Evolutionary conservation across 129 eudicot species (phyloP), one percentile per base, ranked within the genome.

Genomic region (Tanacetum coccineum): DNA sequence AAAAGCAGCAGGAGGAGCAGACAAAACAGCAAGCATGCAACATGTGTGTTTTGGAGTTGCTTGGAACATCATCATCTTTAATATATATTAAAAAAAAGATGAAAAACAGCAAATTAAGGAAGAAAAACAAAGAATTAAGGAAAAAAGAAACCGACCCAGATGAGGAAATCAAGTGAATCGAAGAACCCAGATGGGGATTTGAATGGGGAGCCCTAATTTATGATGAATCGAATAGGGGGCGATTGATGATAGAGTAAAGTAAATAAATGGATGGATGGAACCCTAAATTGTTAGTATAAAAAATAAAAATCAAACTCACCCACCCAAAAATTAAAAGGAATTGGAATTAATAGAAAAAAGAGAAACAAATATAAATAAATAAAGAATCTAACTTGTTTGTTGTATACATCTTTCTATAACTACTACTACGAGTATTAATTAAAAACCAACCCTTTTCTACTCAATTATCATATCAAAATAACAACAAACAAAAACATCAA

Each of bases 31-130:
- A 59, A 93, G 99, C 74, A 93, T 79, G 76, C 84, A 78, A 80
- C 96, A 92, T 53, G 80, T 78, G 62, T 85, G 83, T 69, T 82
- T 91, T 26, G 87, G 57, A 78, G 88, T 81, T 79, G 94, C 97
- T 79, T 83, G 96, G 67, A 78, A 68, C 61, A 63, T 81, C 67
- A 79, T 78, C 95, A 87, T 87, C 79, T n/a, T n/a, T n/a, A n/a
- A n/a, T n/a, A n/a, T n/a, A n/a, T n/a, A n/a, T n/a, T n/a, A n/a
- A n/a, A n/a, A n/a, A n/a, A 52, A 52, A 7, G 58, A 48, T 44
- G 44, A 67, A 53, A 32, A 49, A 66, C 57, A 46, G 46, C 45
- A 54, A 67, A 61, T 66, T 42, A 15, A 18, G 58, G n/a, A n/a
- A n/a, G n/a, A n/a, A n/a, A n/a, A n/a, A n/a, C n/a, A 47, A 50